A percentile compares a stretch with the other conserved stretches of the same genome.
Conservation (phyloP, 192 early-diverging fungal genomes). For the Podila horticola region DNA sequence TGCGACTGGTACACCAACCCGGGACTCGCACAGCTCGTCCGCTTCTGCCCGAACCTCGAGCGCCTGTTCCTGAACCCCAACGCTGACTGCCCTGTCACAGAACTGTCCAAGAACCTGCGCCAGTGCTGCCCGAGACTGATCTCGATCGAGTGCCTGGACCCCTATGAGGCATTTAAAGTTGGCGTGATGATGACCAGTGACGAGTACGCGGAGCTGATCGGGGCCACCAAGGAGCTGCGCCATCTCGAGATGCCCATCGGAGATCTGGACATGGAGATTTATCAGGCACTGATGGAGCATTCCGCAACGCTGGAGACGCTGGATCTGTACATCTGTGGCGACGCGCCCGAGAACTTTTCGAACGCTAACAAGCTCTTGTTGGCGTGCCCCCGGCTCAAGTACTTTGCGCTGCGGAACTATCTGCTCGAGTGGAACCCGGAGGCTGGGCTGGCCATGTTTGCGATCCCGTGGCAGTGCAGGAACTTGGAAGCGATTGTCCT, state of each 20-base stretch:
- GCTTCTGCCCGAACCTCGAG: constrained; percentile 3
- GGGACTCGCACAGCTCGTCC: not conserved
- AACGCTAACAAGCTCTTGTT: not conserved
- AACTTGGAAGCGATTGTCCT: not conserved
- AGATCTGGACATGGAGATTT: not conserved
- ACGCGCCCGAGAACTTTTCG: not conserved
- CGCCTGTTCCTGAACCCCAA: not conserved
- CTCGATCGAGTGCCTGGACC: not conserved
- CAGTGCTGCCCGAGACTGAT: constrained; percentile 1
- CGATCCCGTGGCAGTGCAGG: not conserved
- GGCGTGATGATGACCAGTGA: not conserved
- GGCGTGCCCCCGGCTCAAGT: not conserved
- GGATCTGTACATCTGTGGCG: constrained; percentile 8
- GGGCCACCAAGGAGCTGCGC: not conserved
- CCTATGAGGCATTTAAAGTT: not conserved
- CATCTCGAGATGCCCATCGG: constrained; percentile 2
- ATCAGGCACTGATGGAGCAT: constrained; percentile 1
- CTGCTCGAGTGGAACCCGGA: constrained; percentile 2
- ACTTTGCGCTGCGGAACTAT: not conserved
- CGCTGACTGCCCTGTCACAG: not conserved
- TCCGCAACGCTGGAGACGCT: not conserved
- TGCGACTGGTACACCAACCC: not conserved
- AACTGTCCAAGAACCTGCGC: not conserved
- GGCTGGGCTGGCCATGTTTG: not conserved
- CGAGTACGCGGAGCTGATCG: not conserved